These are phyloP conservation scores for Xylariales sp. DNA, from an alignment of 2,329 filamentous ascomycete genomes.

Conservation along the genomic window DNA sequence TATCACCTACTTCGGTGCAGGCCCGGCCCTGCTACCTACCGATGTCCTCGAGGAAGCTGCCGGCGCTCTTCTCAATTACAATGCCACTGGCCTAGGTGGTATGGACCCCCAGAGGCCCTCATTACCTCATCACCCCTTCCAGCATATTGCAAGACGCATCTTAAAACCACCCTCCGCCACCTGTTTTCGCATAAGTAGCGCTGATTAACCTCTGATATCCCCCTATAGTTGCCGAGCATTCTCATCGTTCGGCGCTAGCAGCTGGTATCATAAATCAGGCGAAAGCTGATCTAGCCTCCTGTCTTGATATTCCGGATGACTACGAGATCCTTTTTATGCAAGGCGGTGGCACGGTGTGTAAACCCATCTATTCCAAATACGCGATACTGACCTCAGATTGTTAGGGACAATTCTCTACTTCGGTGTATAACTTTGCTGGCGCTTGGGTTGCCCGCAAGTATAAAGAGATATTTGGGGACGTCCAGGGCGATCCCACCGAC, in stretches of 20 bases:
- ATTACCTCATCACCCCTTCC: neutral
- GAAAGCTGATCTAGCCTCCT: slow-evolving; percentile 76
- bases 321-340: slow-evolving; percentile 92
- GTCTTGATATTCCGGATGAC: slow-evolving; percentile 82
- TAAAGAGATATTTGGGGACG: slow-evolving; percentile 57
- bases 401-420: slow-evolving; percentile 56
- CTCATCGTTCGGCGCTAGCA: slow-evolving; percentile 84
- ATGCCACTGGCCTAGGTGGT: slow-evolving; percentile 79
- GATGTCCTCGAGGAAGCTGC: slow-evolving; percentile 81
- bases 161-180: neutral
- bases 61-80: slow-evolving; percentile 81
- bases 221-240: slow-evolving; percentile 79
- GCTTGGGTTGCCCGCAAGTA: slow-evolving; percentile 81
- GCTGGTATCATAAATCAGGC: slow-evolving; percentile 80
- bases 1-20: slow-evolving; percentile 74
- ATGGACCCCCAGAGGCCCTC: slow-evolving; percentile 17
- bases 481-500: too few relatives aligned
- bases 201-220: slow-evolving; percentile 14
- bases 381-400: too few relatives aligned
- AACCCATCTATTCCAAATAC: too few relatives aligned
- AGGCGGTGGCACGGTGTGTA: slow-evolving; percentile 79
- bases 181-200: neutral
- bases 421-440: slow-evolving; percentile 83
- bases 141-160: slow-evolving; percentile 8
- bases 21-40: slow-evolving; percentile 85